These are phyloP conservation scores for Vitis hybrid DNA, from an alignment of 177 flowering plant genomes.

Conservation along the genomic window DNA sequence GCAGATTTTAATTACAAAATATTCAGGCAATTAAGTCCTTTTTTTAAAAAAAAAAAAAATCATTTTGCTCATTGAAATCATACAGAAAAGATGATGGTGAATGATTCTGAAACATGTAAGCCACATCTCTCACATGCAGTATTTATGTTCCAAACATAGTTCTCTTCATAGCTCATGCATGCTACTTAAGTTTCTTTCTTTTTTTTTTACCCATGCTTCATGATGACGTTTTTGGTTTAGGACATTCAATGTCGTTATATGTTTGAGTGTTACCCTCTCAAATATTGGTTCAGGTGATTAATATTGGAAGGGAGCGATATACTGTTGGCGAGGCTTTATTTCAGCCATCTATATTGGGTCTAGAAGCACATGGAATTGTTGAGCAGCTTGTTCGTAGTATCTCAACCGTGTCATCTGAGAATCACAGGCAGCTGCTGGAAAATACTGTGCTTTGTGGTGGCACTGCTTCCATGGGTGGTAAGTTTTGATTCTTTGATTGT, in stretches of 20 bases:
- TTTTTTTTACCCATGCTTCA: background rate
- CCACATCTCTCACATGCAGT: too few species aligned
- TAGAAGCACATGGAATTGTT: slow-evolving; percentile 94
- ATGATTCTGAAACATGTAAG: too few species aligned
- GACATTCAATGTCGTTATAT: background rate
- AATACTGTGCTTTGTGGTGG: slow-evolving; percentile 98
- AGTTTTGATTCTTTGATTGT: slow-evolving; percentile 12
- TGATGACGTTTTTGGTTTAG: background rate
- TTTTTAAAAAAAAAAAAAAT: too few species aligned
- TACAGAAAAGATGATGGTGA: too few species aligned
- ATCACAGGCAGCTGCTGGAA: slow-evolving; percentile 88
- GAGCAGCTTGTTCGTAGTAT: slow-evolving; percentile 96
- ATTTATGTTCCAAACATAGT: too few species aligned
- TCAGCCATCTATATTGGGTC: slow-evolving; percentile 85
- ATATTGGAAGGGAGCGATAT: slow-evolving; percentile 72
- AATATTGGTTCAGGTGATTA: slow-evolving; percentile 61
- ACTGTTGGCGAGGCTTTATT: slow-evolving; percentile 94
- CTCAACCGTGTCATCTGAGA: slow-evolving; percentile 89
- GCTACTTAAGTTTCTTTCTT: too few species aligned
- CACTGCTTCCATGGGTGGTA: slow-evolving; percentile 83
- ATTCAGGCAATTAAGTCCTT: too few species aligned
- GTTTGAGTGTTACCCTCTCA: background rate
- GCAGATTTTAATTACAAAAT: too few species aligned
- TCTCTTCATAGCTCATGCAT: too few species aligned
- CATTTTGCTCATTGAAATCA: too few species aligned